Evolutionary conservation across 768 basidiomycete genomes (phyloP).

Genomic region (Flagelloscypha sp.): DNA sequence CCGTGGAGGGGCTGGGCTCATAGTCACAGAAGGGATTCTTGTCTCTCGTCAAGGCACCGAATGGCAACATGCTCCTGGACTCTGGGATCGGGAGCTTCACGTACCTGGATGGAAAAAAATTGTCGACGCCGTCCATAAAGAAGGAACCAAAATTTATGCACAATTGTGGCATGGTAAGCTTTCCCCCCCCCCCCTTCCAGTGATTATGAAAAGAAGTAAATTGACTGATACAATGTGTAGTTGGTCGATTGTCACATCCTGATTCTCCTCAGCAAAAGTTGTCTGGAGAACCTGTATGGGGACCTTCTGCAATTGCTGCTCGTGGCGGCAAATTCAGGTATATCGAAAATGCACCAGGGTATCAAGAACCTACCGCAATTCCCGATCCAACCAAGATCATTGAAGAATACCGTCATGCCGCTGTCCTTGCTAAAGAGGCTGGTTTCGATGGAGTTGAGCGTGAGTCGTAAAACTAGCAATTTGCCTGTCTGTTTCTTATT

Average conservation of each 20-base stretch:
- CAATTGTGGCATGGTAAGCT: constrained; percentile 24
- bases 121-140: constrained; percentile 29
- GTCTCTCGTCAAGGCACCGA: constrained; percentile 26
- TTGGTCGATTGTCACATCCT: constrained; percentile 18
- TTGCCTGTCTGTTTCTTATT: background rate
- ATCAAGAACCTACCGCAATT: constrained; percentile 17
- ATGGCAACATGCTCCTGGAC: constrained; percentile 29
- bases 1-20: constrained; percentile 22
- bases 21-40: constrained; percentile 25
- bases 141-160: constrained; percentile 27
- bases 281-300: constrained; percentile 20
- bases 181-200: background rate
- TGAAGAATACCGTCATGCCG: constrained; percentile 22
- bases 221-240: constrained; percentile 7
- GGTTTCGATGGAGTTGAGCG: constrained; percentile 32
- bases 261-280: constrained; percentile 20
- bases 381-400: constrained; percentile 23
- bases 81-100: constrained; percentile 30
- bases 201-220: background rate
- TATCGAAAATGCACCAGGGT: constrained; percentile 17
- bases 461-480: no score
- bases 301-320: constrained; percentile 18
- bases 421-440: constrained; percentile 24
- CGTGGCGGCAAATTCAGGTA: constrained; percentile 21
- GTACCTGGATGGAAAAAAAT: constrained; percentile 29